Conservation (phyloP, 2,329 filamentous ascomycete species). For the Zalaria obscura region DNA sequence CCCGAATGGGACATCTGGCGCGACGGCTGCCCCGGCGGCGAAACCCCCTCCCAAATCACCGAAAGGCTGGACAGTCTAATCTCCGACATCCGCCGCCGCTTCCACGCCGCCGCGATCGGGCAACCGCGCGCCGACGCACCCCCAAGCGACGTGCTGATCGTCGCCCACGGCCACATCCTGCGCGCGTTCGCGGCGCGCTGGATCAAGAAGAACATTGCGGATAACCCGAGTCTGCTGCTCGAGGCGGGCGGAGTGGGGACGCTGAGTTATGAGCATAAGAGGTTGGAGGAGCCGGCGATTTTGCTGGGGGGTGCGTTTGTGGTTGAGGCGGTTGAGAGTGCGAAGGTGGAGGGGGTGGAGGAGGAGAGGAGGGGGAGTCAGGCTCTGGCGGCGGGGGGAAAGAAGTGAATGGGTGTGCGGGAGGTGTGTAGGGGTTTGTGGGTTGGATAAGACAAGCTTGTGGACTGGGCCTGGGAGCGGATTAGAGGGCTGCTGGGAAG, state of each 20-base stretch:
- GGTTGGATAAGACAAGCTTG: too few species aligned
- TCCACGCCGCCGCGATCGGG: conserved; percentile 35
- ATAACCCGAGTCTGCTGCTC: conserved; percentile 67
- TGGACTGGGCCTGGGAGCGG: too few species aligned
- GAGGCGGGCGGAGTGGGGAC: conserved; percentile 46
- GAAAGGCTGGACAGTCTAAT: conserved; percentile 63
- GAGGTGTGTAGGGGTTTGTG: too few species aligned
- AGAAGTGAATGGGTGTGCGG: too few species aligned
- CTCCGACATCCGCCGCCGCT: conserved; percentile 48
- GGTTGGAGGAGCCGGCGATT: conserved; percentile 35
- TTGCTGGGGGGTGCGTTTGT: conserved; percentile 37
- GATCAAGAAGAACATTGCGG: conserved; percentile 57
- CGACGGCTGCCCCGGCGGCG: conserved; percentile 72
- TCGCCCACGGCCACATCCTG: conserved; percentile 83
- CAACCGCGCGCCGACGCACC: conserved; percentile 24
- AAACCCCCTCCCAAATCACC: conserved; percentile 57
- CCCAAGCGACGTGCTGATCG: conserved; percentile 57
- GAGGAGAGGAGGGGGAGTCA: neutral
- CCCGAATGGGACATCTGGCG: conserved; percentile 74
- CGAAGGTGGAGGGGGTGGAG: conserved; percentile 11
- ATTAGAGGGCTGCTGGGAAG: too few species aligned
- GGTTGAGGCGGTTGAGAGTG: conserved; percentile 31
- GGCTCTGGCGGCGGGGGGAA: too few species aligned
- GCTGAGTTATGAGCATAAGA: conserved; percentile 37
- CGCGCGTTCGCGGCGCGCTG: conserved; percentile 80